These are phyloP conservation scores for Penicillium pulvis DNA, from an alignment of 495 filamentous ascomycete species.

Conservation along the genomic window DNA sequence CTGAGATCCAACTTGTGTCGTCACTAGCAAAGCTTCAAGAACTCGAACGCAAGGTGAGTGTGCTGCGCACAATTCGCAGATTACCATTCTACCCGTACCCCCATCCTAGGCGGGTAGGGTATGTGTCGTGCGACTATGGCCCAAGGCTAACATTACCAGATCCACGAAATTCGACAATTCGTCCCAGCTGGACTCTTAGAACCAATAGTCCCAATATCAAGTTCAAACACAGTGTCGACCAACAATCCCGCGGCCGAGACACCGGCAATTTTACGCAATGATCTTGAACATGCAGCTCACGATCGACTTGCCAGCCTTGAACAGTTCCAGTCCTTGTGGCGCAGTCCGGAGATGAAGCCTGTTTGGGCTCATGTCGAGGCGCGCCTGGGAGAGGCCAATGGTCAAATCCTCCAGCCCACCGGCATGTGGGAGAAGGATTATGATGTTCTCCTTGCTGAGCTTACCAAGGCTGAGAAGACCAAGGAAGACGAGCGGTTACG, in stretches of 20 bases:
- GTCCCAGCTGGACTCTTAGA: slow-evolving; percentile 42
- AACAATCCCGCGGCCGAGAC: slow-evolving; percentile 27
- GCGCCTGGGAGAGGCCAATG: slow-evolving; percentile 38
- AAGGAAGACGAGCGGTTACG: slow-evolving; percentile 28
- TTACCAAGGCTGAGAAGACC: slow-evolving; percentile 29
- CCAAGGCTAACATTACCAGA: slow-evolving; percentile 25
- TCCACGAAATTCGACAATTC: slow-evolving; percentile 46
- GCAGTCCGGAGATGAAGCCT: slow-evolving; percentile 35
- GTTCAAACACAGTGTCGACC: slow-evolving; percentile 22
- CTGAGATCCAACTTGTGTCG: slow-evolving; percentile 44
- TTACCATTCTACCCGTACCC: neutral
- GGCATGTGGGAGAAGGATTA: slow-evolving; percentile 49
- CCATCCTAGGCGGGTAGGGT: neutral
- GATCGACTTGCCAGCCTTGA: slow-evolving; percentile 33
- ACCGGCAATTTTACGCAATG: slow-evolving; percentile 28
- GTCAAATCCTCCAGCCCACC: slow-evolving; percentile 38
- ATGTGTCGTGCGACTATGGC: neutral
- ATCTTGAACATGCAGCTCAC: slow-evolving; percentile 30
- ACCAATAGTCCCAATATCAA: slow-evolving; percentile 36
- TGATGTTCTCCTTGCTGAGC: slow-evolving; percentile 34
- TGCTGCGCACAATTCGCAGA: neutral
- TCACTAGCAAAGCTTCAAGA: slow-evolving; percentile 48
- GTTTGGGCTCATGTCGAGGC: slow-evolving; percentile 41
- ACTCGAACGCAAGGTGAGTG: slow-evolving; percentile 39
- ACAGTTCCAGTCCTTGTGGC: slow-evolving; percentile 40